Evolutionary conservation across 768 basidiomycete genomes (phyloP).

Genomic region (Auricularia heimuer): DNA sequence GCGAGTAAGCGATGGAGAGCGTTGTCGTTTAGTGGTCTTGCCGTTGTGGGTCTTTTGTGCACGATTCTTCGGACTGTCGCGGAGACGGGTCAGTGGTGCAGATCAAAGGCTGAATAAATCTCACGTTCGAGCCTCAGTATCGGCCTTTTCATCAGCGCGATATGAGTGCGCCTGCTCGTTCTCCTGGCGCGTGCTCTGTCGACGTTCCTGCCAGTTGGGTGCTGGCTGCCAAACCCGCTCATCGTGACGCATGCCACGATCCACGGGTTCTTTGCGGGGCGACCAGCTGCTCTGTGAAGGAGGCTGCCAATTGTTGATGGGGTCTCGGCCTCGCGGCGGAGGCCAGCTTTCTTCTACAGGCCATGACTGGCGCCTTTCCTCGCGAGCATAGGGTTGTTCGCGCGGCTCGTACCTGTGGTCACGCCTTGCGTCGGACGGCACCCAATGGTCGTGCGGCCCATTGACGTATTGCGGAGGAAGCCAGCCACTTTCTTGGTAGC

Average conservation of each 20-base stretch:
- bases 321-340: neutral
- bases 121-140: slow-evolving; percentile 39
- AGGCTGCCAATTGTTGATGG: slow-evolving; percentile 2
- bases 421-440: neutral
- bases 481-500: slow-evolving; percentile 34
- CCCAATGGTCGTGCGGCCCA: slow-evolving; percentile 22
- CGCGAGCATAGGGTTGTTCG: neutral
- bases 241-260: slow-evolving; percentile 17
- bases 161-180: slow-evolving; percentile 19
- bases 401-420: neutral
- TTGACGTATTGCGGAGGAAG: slow-evolving; percentile 32
- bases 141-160: slow-evolving; percentile 15
- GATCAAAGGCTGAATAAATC: slow-evolving; percentile 16
- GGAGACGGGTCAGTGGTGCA: neutral
- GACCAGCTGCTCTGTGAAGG: slow-evolving; percentile 4
- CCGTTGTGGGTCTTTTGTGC: slow-evolving; percentile 29
- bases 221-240: slow-evolving; percentile 69
- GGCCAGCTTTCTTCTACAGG: neutral
- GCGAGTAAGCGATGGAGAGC: slow-evolving; percentile 32
- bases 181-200: slow-evolving; percentile 26
- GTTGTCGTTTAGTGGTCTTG: slow-evolving; percentile 29
- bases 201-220: slow-evolving; percentile 48
- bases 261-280: neutral
- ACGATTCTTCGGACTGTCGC: neutral
- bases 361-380: neutral